Conservation (phyloP, 2,329 filamentous ascomycete genomes). For the Metarhizium rileyi region DNA sequence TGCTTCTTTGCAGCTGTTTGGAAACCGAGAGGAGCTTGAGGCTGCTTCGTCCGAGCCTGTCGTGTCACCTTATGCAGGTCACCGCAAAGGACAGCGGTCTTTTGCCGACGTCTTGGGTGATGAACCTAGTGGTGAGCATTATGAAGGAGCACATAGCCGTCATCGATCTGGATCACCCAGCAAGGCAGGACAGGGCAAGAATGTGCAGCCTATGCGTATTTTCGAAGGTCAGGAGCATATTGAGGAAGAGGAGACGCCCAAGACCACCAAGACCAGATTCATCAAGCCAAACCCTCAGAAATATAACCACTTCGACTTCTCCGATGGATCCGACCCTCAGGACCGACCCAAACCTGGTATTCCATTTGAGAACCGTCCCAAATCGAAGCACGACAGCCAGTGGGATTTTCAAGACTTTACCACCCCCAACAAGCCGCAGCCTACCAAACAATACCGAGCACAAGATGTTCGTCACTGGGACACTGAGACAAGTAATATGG, state of each 20-base stretch:
- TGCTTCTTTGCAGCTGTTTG: conserved; percentile 66
- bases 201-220: conserved; percentile 52
- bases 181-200: conserved; percentile 47
- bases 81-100: conserved; percentile 53
- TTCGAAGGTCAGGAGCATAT: conserved; percentile 45
- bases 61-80: conserved; percentile 53
- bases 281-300: conserved; percentile 65
- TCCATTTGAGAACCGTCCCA: conserved; percentile 31
- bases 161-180: conserved; percentile 43
- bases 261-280: conserved; percentile 31
- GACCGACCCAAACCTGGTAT: conserved; percentile 35
- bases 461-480: conserved; percentile 74
- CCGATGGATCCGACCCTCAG: conserved; percentile 48
- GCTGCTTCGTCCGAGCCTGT: conserved; percentile 35
- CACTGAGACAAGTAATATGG: conserved; percentile 44
- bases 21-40: conserved; percentile 54
- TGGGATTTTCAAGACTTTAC: conserved; percentile 87
- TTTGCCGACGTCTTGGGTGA: conserved; percentile 62
- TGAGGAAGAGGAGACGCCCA: conserved; percentile 32
- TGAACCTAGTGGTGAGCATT: conserved; percentile 29
- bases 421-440: conserved; percentile 65
- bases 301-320: conserved; percentile 79
- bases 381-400: conserved; percentile 58
- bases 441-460: conserved; percentile 47
- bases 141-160: conserved; percentile 33